phyloP scores from a whole-genome alignment of 352 stramenopile species.

The Phytophthora melonis region DNA sequence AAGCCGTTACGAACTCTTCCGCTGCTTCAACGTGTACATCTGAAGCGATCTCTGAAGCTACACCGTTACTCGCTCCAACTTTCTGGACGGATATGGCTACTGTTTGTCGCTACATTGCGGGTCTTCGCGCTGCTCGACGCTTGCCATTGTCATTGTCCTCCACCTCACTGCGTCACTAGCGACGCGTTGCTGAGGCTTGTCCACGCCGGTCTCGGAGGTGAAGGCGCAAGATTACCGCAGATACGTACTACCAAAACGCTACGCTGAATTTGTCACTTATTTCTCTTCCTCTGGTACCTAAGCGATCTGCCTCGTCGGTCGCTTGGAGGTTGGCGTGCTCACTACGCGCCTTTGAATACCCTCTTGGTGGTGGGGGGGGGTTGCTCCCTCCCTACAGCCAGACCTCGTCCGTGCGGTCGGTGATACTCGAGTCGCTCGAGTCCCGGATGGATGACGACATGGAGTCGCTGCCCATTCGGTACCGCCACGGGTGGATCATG shows the following conservation, averaged over 20 bases:
- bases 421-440: constrained; percentile 67
- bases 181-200: neutral
- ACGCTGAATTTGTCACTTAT: constrained; percentile 33
- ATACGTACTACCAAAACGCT: constrained; percentile 18
- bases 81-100: neutral
- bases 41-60: neutral
- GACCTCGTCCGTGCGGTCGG: constrained; percentile 51
- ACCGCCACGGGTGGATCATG: constrained; percentile 65
- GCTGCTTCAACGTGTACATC: constrained; percentile 14
- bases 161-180: neutral
- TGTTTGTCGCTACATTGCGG: neutral
- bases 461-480: constrained; percentile 54
- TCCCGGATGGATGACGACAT: constrained; percentile 60
- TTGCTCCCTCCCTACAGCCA: constrained; percentile 49
- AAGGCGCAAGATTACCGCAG: neutral
- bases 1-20: neutral
- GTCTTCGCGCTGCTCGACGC: too few relatives aligned
- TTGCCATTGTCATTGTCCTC: neutral
- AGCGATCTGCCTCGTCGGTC: neutral
- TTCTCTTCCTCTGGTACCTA: constrained; percentile 17
- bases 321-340: constrained; percentile 20
- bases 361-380: neutral
- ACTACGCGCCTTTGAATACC: constrained; percentile 6
- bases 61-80: neutral
- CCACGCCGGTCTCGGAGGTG: neutral